Conservation (phyloP, 1,284 basidiomycete species). For the Takashimella koratensis region DNA sequence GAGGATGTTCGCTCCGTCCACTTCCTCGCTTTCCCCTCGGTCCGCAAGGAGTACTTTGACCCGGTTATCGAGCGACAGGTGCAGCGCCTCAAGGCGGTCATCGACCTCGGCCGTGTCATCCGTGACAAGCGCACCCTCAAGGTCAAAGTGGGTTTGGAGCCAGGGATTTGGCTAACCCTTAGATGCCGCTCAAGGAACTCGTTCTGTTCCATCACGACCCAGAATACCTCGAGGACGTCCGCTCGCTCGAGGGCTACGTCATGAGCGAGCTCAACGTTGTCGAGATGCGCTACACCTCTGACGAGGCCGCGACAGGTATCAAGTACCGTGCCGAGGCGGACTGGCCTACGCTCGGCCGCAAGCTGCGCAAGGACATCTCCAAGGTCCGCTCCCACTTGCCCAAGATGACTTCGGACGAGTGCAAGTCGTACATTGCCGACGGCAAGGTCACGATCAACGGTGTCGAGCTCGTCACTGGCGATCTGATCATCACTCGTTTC, state of each 20-base stretch:
- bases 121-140: constrained; percentile 84
- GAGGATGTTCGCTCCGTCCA: constrained; percentile 87
- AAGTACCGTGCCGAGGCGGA: constrained; percentile 90
- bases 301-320: constrained; percentile 82
- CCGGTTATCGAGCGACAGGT: constrained; percentile 93
- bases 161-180: not conserved
- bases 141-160: constrained; percentile 65
- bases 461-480: constrained; percentile 82
- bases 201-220: constrained; percentile 88
- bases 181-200: constrained; percentile 78
- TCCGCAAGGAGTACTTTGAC: constrained; percentile 94
- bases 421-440: constrained; percentile 72
- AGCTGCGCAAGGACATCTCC: constrained; percentile 87
- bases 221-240: constrained; percentile 81
- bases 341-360: constrained; percentile 90
- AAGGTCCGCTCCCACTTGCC: constrained; percentile 89
- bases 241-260: constrained; percentile 82
- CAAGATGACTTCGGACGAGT: constrained; percentile 70
- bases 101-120: constrained; percentile 84
- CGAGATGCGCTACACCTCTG: constrained; percentile 80
- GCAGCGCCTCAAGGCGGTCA: constrained; percentile 89
- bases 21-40: constrained; percentile 89
- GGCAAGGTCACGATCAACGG: constrained; percentile 84
- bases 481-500: constrained; percentile 85
- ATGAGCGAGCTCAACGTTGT: constrained; percentile 94